Conservation (phyloP, 2,329 filamentous ascomycete genomes). For the Ophioceras dolichostomum region DNA sequence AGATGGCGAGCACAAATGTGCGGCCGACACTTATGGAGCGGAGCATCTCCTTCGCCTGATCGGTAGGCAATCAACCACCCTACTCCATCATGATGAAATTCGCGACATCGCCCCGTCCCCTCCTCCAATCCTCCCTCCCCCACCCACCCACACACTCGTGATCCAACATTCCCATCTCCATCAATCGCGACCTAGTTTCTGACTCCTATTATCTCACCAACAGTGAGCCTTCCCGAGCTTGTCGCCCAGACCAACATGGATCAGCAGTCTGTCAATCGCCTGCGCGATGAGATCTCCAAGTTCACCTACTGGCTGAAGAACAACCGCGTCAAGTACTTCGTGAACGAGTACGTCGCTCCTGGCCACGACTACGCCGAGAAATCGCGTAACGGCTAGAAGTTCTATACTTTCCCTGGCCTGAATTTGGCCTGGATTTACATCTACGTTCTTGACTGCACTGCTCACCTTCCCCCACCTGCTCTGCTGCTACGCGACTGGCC, state of each 20-base stretch:
- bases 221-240: constrained; percentile 84
- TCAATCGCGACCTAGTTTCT: neutral
- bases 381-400: constrained; percentile 36
- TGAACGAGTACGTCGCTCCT: constrained; percentile 61
- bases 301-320: constrained; percentile 77
- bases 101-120: no score
- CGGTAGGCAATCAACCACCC: no score
- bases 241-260: constrained; percentile 99
- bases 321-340: constrained; percentile 67
- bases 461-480: no score
- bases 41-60: constrained; percentile 86
- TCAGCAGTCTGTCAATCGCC: constrained; percentile 71
- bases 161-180: neutral
- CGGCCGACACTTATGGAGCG: constrained; percentile 78
- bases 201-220: constrained; percentile 1
- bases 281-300: constrained; percentile 80
- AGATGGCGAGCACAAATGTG: constrained; percentile 52
- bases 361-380: constrained; percentile 61
- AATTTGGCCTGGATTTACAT: no score
- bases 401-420: no score
- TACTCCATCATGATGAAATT: no score
- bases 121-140: neutral
- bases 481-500: no score
- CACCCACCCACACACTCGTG: neutral
- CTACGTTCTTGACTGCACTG: no score